Conservation (phyloP, 495 filamentous ascomycete genomes). For the Trichodelitschia bisporula region DNA sequence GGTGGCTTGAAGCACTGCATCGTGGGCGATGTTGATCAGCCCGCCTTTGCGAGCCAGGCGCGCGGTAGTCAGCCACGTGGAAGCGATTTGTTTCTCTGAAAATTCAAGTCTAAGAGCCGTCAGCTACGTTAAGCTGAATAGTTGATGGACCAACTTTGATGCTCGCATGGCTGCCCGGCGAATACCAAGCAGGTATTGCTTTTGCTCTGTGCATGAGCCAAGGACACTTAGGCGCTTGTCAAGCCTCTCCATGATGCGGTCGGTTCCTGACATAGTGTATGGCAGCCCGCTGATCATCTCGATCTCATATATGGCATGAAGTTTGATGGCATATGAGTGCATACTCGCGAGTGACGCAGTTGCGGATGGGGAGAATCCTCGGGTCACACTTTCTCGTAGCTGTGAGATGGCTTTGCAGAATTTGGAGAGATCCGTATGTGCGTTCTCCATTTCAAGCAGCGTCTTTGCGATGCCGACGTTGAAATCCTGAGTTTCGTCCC, state of each 20-base stretch:
- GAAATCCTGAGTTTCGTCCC: constrained; percentile 38
- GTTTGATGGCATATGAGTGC: constrained; percentile 55
- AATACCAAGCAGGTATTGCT: constrained; percentile 82
- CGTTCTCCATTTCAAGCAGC: constrained; percentile 38
- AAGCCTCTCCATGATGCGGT: constrained; percentile 26
- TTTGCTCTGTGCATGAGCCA: constrained; percentile 67
- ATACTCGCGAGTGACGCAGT: constrained; percentile 59
- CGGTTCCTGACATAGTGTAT: constrained; percentile 16
- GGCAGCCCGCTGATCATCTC: constrained; percentile 46
- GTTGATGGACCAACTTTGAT: constrained; percentile 25
- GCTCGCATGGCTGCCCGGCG: constrained; percentile 67
- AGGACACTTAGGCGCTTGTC: constrained; percentile 58
- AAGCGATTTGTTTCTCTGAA: constrained; percentile 45
- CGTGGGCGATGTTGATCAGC: constrained; percentile 65
- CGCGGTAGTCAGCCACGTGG: constrained; percentile 67
- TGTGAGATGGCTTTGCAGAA: constrained; percentile 35
- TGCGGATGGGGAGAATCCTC: constrained; percentile 42
- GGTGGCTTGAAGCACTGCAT: constrained; percentile 74
- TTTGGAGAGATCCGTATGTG: constrained; percentile 22
- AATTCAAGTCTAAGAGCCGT: constrained; percentile 17
- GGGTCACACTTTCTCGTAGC: constrained; percentile 44
- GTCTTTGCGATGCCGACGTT: constrained; percentile 57
- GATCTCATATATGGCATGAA: constrained; percentile 72
- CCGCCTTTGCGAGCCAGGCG: constrained; percentile 66
- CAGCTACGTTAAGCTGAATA: background rate